Base-by-base conservation (phyloP, 116 monocot species). In the Cymodocea nodosa region DNA sequence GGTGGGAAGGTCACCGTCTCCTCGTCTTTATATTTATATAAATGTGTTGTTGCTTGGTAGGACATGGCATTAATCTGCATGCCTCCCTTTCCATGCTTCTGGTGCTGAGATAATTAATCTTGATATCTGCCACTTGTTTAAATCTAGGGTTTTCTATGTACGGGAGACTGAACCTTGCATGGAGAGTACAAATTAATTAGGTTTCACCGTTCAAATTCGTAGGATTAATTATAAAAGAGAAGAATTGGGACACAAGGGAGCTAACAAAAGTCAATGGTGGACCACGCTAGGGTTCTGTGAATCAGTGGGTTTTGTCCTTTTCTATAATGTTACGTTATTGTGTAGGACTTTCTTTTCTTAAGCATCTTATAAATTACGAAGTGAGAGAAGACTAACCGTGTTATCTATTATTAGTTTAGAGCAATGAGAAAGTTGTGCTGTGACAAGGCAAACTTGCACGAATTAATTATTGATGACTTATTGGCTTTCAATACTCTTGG, bases 41-140 rank as follows among this genome's bases (percentile, higher is more conserved):
- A 37, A 55, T 68, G 56, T 20, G 39, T 68, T 68, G n/a, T 68
- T 55, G 56, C 56, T 39, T 39, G 68, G 56, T 56, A 36, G 40
- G 68, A 68, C 35, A 20, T 14, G 3, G 68, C 55, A 56, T 56
- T 4, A 37, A n/a, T n/a, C 19, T 7, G 50, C 14, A 30, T 8
- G 17, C 30, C n/a, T n/a, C n/a, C n/a, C n/a, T n/a, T n/a, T n/a
- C n/a, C n/a, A n/a, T n/a, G n/a, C n/a, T n/a, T n/a, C n/a, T n/a
- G n/a, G n/a, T n/a, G 30, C 30, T 30, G 30, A 30, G 30, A 30
- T 30, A 30, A 30, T 30, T 6, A 44, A 44, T 44, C 12, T 44
- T 24, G 3, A 9, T 25, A 24, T 23, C 59, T 30, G 36, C 13
- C 61, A n/a, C n/a, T n/a, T n/a, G 20, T 61, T 36, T 34, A 36